Evolutionary conservation across 2,329 filamentous ascomycete species (phyloP), one percentile per base, ranked within the genome.

Genomic region (Hypomyces rosellus): DNA sequence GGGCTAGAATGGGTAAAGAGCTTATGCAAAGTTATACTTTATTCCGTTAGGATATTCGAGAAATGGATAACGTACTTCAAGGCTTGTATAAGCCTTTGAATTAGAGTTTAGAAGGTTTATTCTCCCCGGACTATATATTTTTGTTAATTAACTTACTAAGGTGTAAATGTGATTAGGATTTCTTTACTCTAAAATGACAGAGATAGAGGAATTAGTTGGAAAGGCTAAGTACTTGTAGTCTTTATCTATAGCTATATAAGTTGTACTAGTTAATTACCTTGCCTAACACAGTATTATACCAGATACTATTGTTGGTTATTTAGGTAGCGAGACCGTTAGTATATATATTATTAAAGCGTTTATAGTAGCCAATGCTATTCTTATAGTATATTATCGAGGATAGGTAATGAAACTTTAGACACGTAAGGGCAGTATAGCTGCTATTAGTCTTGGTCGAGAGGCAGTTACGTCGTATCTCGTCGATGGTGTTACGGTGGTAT

Each of bases 241-340:
- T 46, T 16, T 46, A 1, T 73, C 65, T 47, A 74, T 71, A 1
- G 69, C 69, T 0, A 34, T 76, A 0, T 73, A 75, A 52, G 57
- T 75, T 2, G 68, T 58, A 1, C 51, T 75, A 1, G 61, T 72
- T 0, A 61, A 71, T 11, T 57, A 73, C 0, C 56, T 69, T 14
- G 48, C 55, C 20, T 54, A 49, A 3, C 68, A 62, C 36, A 58
- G 58, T 25, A 7, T 25, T 7, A 7, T 25, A 25, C 22, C 22
- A 25, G 22, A 25, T 25, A 7, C 22, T 7, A 25, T 25, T 25
- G 22, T 25, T 25, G 22, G 22, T 7, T 7, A 25, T 25, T 25
- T 7, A 25, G 22, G 22, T 7, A 7, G 22, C 22, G 22, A 25
- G 22, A 25, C 22, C 22, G 22, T 7, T 25, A 7, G 22, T 25